These are phyloP conservation scores for Chytridium lagenaria DNA, from an alignment of 371 early-diverging fungal species.

Conservation along the genomic window DNA sequence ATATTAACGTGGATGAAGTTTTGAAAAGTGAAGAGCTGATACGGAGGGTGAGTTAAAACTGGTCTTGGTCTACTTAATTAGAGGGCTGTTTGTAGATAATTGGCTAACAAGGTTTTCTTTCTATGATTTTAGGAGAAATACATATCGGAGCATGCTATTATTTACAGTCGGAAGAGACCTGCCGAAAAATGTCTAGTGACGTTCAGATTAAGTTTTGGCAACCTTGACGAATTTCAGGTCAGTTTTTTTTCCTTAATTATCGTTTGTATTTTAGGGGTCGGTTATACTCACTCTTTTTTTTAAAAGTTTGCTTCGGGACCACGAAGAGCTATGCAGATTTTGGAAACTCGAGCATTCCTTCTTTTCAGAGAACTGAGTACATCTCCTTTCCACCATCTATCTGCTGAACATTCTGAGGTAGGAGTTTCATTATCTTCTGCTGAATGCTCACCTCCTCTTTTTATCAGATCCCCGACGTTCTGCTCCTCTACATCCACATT, in stretches of 20 bases:
- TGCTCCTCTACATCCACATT: slow-evolving; percentile 67
- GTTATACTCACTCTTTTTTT: background rate
- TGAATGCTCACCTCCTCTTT: slow-evolving; percentile 22
- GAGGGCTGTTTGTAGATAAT: background rate
- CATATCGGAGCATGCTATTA: slow-evolving; percentile 66
- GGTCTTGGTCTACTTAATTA: background rate
- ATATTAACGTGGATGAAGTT: slow-evolving; percentile 59
- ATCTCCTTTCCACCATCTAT: slow-evolving; percentile 33
- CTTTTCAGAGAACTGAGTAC: slow-evolving; percentile 54
- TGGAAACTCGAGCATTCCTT: slow-evolving; percentile 64
- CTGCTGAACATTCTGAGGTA: slow-evolving; percentile 39
- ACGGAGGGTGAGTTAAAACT: slow-evolving; percentile 51
- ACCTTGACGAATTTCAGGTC: slow-evolving; percentile 66
- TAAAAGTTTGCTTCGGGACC: slow-evolving; percentile 63
- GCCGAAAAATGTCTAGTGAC: slow-evolving; percentile 67
- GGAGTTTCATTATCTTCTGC: slow-evolving; percentile 15
- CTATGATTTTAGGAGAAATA: slow-evolving; percentile 64
- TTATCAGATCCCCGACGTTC: background rate
- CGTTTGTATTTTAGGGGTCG: no score
- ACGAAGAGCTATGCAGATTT: slow-evolving; percentile 58
- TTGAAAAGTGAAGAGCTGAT: slow-evolving; percentile 60
- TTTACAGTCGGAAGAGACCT: slow-evolving; percentile 69
- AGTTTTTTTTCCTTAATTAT: background rate
- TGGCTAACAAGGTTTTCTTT: background rate
- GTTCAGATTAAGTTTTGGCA: slow-evolving; percentile 67